A percentile compares a stretch with the other conserved stretches of the same genome.
phyloP scores from a whole-genome alignment of 129 eudicot species.

The Oenanthe sinensis region DNA sequence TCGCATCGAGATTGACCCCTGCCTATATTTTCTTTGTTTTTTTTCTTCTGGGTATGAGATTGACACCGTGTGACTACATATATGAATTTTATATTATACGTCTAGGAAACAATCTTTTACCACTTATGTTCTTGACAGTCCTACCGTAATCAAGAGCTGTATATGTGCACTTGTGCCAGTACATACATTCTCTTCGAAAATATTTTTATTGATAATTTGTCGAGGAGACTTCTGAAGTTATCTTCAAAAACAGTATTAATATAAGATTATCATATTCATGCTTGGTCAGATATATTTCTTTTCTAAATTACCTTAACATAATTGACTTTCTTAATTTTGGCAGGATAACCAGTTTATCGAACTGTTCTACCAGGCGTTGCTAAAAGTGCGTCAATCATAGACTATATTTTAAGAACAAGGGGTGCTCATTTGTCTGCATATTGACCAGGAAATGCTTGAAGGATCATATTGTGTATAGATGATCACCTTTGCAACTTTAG shows the following conservation, averaged over 20 bases:
- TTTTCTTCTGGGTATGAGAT: not conserved
- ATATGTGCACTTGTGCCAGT: not conserved
- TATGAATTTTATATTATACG: not conserved
- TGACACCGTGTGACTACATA: not conserved
- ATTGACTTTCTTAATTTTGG: not conserved
- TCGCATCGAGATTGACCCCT: not conserved
- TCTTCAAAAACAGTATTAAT: not conserved
- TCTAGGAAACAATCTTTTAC: not conserved
- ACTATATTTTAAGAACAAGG: not conserved
- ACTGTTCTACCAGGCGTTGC: constrained; percentile 49
- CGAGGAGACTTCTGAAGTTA: not conserved
- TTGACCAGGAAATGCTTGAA: not conserved
- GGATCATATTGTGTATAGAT: not conserved
- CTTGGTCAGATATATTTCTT: not conserved
- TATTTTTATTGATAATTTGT: not conserved
- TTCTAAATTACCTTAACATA: not conserved
- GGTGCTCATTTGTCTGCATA: not conserved
- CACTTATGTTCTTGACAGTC: not conserved
- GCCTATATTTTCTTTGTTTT: not conserved
- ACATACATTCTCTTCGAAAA: not conserved
- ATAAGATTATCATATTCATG: not conserved
- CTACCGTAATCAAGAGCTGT: not conserved
- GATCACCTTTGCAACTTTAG: not conserved
- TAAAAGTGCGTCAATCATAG: constrained; percentile 40
- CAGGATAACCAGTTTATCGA: constrained; percentile 71